phyloP scores from a whole-genome alignment of 805 yeast genomes.

The Clavispora santaluciae region DNA sequence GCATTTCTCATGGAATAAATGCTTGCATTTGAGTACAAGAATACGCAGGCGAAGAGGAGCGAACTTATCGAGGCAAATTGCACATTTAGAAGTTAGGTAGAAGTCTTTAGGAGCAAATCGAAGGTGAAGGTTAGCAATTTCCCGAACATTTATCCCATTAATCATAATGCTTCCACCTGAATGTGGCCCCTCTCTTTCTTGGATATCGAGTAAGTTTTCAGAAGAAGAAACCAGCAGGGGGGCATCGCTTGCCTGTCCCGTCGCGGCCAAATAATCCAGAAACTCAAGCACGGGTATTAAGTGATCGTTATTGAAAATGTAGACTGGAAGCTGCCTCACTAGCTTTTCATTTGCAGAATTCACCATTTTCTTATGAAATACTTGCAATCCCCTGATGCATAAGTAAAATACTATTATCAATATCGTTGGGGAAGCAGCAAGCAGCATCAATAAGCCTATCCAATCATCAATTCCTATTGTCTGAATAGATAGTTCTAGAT shows the following conservation, averaged over 20 bases:
- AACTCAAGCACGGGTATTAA: conserved; percentile 24
- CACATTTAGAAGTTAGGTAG: conserved; percentile 45
- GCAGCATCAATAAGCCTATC: conserved; percentile 35
- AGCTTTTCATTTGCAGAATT: conserved; percentile 26
- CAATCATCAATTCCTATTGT: conserved; percentile 37
- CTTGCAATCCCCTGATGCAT: conserved; percentile 26
- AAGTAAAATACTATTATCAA: conserved; percentile 32
- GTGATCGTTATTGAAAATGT: conserved; percentile 32
- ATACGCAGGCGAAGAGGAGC: conserved; percentile 43
- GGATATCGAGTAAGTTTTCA: conserved; percentile 8
- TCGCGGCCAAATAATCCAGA: conserved; percentile 26
- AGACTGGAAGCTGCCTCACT: conserved; percentile 35
- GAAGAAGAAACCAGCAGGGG: conserved; percentile 12
- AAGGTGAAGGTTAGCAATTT: conserved; percentile 5
- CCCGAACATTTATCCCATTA: conserved; percentile 8
- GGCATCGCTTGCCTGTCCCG: conserved; percentile 22
- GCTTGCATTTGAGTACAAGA: conserved; percentile 54
- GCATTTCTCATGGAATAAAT: conserved; percentile 56
- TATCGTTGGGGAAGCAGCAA: conserved; percentile 40
- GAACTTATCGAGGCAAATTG: conserved; percentile 55
- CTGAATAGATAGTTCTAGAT: conserved; percentile 15
- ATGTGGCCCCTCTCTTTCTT: not conserved
- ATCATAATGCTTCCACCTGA: not conserved
- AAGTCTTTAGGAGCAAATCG: conserved; percentile 8
- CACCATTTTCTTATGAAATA: conserved; percentile 21